phyloP scores from a whole-genome alignment of 441 rosid species.

The Metrosideros polymorpha region DNA sequence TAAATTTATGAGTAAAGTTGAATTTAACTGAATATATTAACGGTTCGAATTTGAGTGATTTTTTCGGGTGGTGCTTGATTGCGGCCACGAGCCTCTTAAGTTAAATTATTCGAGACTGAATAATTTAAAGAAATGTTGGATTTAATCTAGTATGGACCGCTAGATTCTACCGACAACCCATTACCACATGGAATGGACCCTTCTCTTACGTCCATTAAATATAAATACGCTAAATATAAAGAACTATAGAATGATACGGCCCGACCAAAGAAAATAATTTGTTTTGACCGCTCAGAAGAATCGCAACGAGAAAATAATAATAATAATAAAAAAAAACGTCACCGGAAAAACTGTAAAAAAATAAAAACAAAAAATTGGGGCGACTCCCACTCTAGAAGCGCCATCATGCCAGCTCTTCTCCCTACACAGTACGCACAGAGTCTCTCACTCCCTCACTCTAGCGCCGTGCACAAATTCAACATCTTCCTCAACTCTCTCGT shows the following conservation, averaged over 20 bases:
- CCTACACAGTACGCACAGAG: neutral
- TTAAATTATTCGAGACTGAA: too few species aligned
- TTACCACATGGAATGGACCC: neutral
- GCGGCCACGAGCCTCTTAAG: too few species aligned
- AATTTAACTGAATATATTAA: too few species aligned
- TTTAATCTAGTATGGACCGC: neutral
- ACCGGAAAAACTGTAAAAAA: neutral
- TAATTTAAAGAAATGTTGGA: too few species aligned
- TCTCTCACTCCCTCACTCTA: neutral
- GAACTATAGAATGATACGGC: neutral
- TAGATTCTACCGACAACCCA: neutral
- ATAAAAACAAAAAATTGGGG: neutral
- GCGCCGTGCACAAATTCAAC: neutral
- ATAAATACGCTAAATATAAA: neutral
- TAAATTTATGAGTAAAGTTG: too few species aligned
- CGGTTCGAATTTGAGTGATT: too few species aligned
- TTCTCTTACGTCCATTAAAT: neutral
- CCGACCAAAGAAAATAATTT: neutral
- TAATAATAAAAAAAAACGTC: neutral
- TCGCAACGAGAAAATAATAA: neutral
- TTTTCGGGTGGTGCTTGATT: too few species aligned
- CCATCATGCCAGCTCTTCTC: slow-evolving; percentile 22
- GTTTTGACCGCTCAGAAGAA: neutral
- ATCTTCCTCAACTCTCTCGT: neutral
- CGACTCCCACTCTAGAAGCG: neutral